A percentile compares a stretch with the other conserved stretches of the same genome.
phyloP scores from a whole-genome alignment of 228 moss, liverwort and hornwort species.

The Sphagnum magellanicum region DNA sequence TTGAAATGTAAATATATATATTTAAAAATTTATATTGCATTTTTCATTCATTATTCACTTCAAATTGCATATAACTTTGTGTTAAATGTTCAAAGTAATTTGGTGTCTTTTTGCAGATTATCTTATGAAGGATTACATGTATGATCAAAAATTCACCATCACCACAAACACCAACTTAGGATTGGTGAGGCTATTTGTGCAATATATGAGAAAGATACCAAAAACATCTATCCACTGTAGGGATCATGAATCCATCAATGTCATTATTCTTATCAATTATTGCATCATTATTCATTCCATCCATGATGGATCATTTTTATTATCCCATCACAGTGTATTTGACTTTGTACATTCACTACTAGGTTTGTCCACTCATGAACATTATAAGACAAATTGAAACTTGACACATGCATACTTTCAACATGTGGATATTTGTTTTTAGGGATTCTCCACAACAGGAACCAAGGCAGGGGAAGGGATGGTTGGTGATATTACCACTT shows the following conservation, averaged over 20 bases:
- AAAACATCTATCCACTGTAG: not conserved
- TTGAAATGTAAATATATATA: not conserved
- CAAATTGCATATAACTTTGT: no score
- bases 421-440: not conserved
- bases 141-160: slow-evolving; percentile 53
- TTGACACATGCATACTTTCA: not conserved
- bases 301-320: not conserved
- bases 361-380: no score
- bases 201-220: not conserved
- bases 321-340: no score
- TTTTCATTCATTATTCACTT: no score
- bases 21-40: not conserved
- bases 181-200: slow-evolving; percentile 19
- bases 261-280: not conserved
- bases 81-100: not conserved
- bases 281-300: not conserved
- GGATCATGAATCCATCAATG: not conserved
- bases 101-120: slow-evolving; percentile 18
- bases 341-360: no score
- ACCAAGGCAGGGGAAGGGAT: slow-evolving; percentile 37
- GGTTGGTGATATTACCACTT: slow-evolving; percentile 38
- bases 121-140: slow-evolving; percentile 44
- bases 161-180: slow-evolving; percentile 41
- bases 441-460: slow-evolving; percentile 44
- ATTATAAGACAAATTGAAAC: not conserved